Conservation (phyloP, 2,329 filamentous ascomycete genomes). For the Colletotrichum scovillei region DNA sequence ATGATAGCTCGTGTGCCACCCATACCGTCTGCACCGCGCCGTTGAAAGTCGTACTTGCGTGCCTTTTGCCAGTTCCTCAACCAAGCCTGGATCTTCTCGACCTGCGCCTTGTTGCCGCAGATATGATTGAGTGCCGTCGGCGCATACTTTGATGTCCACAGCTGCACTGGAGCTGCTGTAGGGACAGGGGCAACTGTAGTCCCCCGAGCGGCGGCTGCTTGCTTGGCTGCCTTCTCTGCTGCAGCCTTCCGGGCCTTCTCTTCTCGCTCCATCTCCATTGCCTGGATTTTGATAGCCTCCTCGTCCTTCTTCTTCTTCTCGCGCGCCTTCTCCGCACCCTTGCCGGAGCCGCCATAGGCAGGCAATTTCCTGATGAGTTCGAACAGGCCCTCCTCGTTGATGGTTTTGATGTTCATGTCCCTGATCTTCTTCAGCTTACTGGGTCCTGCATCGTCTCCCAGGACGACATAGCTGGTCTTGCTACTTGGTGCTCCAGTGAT, state of each 20-base stretch:
- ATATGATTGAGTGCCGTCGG: slow-evolving; percentile 87
- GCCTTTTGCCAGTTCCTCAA: slow-evolving; percentile 83
- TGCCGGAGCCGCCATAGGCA: slow-evolving; percentile 86
- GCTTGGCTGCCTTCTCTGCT: slow-evolving; percentile 64
- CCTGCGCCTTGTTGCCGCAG: slow-evolving; percentile 91
- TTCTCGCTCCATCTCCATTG: slow-evolving; percentile 86
- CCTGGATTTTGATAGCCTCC: slow-evolving; percentile 82
- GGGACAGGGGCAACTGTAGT: slow-evolving; percentile 51
- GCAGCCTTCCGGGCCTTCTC: slow-evolving; percentile 71
- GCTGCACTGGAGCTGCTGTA: slow-evolving; percentile 60
- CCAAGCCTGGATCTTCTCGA: slow-evolving; percentile 92
- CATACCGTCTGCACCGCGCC: slow-evolving; percentile 84
- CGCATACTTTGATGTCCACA: slow-evolving; percentile 97
- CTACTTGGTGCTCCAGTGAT: slow-evolving; percentile 86
- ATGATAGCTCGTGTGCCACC: slow-evolving; percentile 90
- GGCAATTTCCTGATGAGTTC: slow-evolving; percentile 85
- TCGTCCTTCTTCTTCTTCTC: slow-evolving; percentile 89
- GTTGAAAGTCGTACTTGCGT: slow-evolving; percentile 84
- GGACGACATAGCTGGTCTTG: slow-evolving; percentile 93
- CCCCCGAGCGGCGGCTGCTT: slow-evolving; percentile 58
- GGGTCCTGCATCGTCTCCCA: slow-evolving; percentile 91
- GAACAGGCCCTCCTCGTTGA: slow-evolving; percentile 93
- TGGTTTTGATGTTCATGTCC: slow-evolving; percentile 84
- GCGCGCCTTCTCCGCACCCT: slow-evolving; percentile 85
- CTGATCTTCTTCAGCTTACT: slow-evolving; percentile 91